Evolutionary conservation across 129 eudicot species (phyloP).

Genomic region (Ambrosia trifida): DNA sequence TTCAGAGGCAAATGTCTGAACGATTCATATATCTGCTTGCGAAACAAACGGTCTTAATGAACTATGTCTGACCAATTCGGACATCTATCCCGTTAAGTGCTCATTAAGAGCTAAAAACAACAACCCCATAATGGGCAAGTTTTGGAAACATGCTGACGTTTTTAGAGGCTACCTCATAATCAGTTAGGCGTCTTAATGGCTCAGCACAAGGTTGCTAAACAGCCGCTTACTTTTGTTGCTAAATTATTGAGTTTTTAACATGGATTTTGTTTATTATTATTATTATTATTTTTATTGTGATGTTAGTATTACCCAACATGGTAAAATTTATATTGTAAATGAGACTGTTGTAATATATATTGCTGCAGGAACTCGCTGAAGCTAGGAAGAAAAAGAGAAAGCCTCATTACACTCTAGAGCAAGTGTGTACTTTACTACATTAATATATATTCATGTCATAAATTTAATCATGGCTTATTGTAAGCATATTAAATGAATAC

Average conservation of each 20-base stretch:
- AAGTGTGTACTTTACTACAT: conserved; percentile 37
- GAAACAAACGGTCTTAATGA: too few species aligned
- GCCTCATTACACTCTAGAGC: conserved; percentile 85
- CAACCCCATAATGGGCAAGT: too few species aligned
- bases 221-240: background rate
- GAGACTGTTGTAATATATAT: background rate
- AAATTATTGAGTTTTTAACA: background rate
- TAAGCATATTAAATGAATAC: background rate
- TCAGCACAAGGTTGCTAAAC: too few species aligned
- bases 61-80: too few species aligned
- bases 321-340: background rate
- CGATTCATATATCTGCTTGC: too few species aligned
- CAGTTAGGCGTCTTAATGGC: too few species aligned
- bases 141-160: too few species aligned
- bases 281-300: background rate
- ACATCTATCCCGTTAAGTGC: too few species aligned
- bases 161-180: too few species aligned
- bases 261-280: background rate
- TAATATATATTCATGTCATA: background rate
- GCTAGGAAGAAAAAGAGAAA: conserved; percentile 91
- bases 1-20: too few species aligned
- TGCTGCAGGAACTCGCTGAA: conserved; percentile 75
- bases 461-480: background rate
- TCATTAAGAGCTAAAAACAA: too few species aligned
- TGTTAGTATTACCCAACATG: background rate